Base-by-base conservation (phyloP, 495 filamentous ascomycete species). In the Echria macrotheca region DNA sequence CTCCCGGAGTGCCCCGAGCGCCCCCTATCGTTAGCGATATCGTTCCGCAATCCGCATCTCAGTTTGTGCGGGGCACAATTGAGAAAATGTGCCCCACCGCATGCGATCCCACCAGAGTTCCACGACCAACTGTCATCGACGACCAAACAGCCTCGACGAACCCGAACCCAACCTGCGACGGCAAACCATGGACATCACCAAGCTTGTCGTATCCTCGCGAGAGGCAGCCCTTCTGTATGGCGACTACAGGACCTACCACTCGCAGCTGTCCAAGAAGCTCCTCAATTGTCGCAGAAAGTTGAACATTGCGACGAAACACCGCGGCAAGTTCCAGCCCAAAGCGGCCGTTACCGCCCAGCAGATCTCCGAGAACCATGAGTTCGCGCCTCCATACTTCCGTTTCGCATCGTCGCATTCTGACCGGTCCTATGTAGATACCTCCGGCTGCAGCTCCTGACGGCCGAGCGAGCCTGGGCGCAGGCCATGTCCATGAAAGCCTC, bases 381-480 rank as follows among this genome's bases (percentile, higher is more conserved):
- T 82, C 55, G 58, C 28, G 18, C 17, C 40, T 38, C 39, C 8
- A 8, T 24, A 36, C n/a, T 17, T 12, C 37, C 26, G 33, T 39
- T 39, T 52, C 18, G 22, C 55, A 58, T 23, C 59, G 11, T 9
- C 0, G 1, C 3, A 1, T 14, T 32, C 44, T 53, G 28, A 47
- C 43, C 12, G 24, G 11, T 11, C 33, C n/a, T 49, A 43, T 22
- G 1, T 49, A 95, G 91, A 59, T 91, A 84, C 63, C 80, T 86
- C 31, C 75, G 88, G 50, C 77, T 95, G 33, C 74, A 91, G 33
- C 77, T 99, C 45, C 79, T 95, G 54, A 84, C 83, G 25, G 79
- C 90, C 49, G 94, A 99, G 70, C 79, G 94, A 54, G 88, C 94
- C 44, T 97, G 94, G 90, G 94, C 94, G 1, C 83, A 95, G 61